Percentiles rank a stretch among this genome's conserved stretches.
Conservation (phyloP, 148 eudicot genomes). For the Rheum nobile region DNA sequence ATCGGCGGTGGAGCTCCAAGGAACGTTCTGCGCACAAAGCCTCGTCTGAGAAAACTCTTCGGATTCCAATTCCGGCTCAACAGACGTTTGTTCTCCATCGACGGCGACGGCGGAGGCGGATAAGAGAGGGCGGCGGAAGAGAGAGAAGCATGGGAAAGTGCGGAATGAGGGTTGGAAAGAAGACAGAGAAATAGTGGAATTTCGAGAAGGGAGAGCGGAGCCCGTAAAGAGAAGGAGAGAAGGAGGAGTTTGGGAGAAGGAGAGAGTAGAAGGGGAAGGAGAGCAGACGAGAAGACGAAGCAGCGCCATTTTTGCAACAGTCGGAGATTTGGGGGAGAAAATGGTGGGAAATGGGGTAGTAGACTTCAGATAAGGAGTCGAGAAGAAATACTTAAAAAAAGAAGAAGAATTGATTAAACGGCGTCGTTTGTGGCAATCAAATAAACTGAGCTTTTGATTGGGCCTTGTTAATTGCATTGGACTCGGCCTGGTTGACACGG, state of each 20-base stretch:
- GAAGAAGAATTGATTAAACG: background rate
- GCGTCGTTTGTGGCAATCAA: background rate
- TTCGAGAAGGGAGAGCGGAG: slow-evolving; percentile 8
- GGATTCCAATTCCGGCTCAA: slow-evolving; percentile 10
- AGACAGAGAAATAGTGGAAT: slow-evolving; percentile 11
- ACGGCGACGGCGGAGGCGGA: slow-evolving; percentile 21
- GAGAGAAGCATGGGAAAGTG: slow-evolving; percentile 1
- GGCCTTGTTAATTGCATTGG: background rate
- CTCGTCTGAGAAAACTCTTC: slow-evolving; percentile 40
- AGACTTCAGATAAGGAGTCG: background rate
- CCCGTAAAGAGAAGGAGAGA: slow-evolving; percentile 7
- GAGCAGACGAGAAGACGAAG: slow-evolving; percentile 20
- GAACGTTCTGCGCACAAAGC: slow-evolving; percentile 61
- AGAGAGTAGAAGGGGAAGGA: slow-evolving; percentile 15
- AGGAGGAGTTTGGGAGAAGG: background rate
- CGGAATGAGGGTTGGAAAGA: slow-evolving; percentile 10
- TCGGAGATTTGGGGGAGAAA: background rate
- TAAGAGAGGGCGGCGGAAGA: slow-evolving; percentile 13
- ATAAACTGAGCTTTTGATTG: background rate
- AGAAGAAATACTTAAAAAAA: background rate
- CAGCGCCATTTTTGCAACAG: slow-evolving; percentile 27
- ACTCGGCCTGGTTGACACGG: background rate
- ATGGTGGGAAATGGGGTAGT: slow-evolving; percentile 1
- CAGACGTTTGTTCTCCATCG: slow-evolving; percentile 15
- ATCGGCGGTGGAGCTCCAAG: slow-evolving; percentile 59